Evolutionary conservation across 2,329 filamentous ascomycete genomes (phyloP), one percentile per base, ranked within the genome.

Genomic region (Escovopsis sp.): DNA sequence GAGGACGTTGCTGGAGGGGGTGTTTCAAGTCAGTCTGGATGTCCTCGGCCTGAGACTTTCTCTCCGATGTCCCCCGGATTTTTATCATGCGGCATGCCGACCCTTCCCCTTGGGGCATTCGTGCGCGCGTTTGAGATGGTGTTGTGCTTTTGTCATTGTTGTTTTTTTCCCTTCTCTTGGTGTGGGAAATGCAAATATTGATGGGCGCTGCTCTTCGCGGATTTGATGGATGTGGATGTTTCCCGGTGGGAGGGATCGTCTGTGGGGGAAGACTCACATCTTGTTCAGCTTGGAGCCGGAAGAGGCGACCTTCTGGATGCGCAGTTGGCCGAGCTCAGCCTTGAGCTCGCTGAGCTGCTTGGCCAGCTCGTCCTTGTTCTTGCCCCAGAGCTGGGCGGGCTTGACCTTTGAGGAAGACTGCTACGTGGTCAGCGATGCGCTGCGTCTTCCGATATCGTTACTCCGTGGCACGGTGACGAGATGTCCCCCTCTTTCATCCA

Each of bases 191-290:
- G n/a, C n/a, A n/a, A 2, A 20, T 20, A 6, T 20, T 20, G 2
- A 20, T 20, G 20, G 20, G 20, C 20, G 20, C 20, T 20, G 20
- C 20, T 20, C 20, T 20, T 20, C 20, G 20, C 20, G 20, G 20
- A 6, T 6, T 20, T 20, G 20, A 6, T 20, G 20, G 20, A 8
- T 36, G 11, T 36, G 15, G n/a, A 41, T 34, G 35, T 20, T 50
- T 46, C 43, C 41, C 41, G 32, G 32, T 41, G 40, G 10, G 11
- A 10, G 14, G 7, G 35, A 37, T 13, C 15, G 29, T 49, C 41
- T 83, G 70, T 79, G 94, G 88, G 95, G 95, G 72, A 79, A 94
- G 65, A 96, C 80, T 70, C 79, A 95, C 88, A 95, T 95, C 77
- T 84, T 91, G 72, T 80, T 94, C 65, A 96, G 80, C 80, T 98